These are phyloP conservation scores for Periconia sp. DNA, from an alignment of 2,329 filamentous ascomycete genomes.

Conservation along the genomic window DNA sequence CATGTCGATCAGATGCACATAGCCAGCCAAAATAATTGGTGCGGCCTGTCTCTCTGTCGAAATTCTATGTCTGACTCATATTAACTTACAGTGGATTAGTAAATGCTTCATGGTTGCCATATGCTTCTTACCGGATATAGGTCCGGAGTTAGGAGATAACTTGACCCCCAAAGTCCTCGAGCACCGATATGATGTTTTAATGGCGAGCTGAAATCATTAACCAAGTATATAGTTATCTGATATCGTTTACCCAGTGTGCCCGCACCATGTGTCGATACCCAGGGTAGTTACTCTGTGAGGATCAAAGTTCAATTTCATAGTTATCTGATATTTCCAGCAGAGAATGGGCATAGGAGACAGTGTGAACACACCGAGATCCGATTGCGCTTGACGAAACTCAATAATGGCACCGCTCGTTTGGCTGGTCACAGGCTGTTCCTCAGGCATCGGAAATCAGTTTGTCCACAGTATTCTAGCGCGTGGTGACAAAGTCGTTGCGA, in stretches of 20 bases:
- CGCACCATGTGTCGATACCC: too few relatives aligned
- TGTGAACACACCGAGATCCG: not conserved
- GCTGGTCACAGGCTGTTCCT: slow-evolving; percentile 50
- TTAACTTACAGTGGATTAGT: not conserved
- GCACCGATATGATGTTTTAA: not conserved
- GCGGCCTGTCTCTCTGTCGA: too few relatives aligned
- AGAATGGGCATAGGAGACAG: not conserved
- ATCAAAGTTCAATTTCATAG: not conserved
- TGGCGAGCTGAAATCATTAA: not conserved
- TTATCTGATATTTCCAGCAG: not conserved
- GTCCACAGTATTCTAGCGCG: slow-evolving; percentile 39
- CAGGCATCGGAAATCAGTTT: slow-evolving; percentile 46
- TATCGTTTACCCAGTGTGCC: too few relatives aligned
- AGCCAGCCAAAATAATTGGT: too few relatives aligned
- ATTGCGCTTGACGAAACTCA: not conserved
- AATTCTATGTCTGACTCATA: too few relatives aligned
- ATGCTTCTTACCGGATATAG: not conserved
- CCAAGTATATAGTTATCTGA: not conserved
- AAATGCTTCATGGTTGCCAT: not conserved
- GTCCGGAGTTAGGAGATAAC: not conserved
- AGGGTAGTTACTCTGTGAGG: too few relatives aligned
- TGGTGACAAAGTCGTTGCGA: slow-evolving; percentile 49
- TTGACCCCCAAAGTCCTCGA: not conserved
- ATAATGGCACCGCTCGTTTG: slow-evolving; percentile 27
- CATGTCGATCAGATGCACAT: too few relatives aligned